Conservation (phyloP, 2,329 filamentous ascomycete genomes). For the Penicillium janthinellum region DNA sequence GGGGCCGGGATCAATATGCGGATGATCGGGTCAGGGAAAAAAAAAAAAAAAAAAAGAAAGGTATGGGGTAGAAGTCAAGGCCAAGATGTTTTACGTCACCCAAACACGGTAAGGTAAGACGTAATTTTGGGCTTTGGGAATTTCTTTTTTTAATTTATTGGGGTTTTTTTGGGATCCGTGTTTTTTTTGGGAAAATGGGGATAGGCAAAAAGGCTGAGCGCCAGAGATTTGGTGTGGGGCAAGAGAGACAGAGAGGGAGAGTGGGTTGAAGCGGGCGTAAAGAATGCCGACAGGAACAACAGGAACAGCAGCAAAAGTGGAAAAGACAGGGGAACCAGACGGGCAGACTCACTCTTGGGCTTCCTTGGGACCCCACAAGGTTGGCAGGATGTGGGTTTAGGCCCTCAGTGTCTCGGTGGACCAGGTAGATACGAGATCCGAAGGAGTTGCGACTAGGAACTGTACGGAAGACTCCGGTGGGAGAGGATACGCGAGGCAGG, state of each 20-base stretch:
- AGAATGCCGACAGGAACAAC: conserved; percentile 27
- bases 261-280: conserved; percentile 9
- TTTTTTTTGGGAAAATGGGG: conserved; percentile 13
- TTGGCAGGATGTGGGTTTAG: conserved; percentile 19
- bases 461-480: neutral
- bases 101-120: conserved; percentile 23
- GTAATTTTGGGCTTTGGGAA: conserved; percentile 16
- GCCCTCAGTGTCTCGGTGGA: conserved; percentile 20
- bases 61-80: conserved; percentile 28
- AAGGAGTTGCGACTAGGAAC: neutral
- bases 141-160: conserved; percentile 10
- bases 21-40: conserved; percentile 17
- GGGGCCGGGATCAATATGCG: conserved; percentile 23
- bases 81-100: conserved; percentile 32
- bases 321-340: neutral
- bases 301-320: neutral
- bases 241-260: neutral
- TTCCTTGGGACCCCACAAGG: conserved; percentile 20
- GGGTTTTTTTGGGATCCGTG: conserved; percentile 12
- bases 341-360: conserved; percentile 4
- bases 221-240: conserved; percentile 30
- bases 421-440: conserved; percentile 1
- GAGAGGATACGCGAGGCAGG: neutral
- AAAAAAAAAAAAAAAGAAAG: conserved; percentile 2
- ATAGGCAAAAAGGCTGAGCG: conserved; percentile 16